Evolutionary conservation across 2,329 filamentous ascomycete species (phyloP).

Genomic region (Calonectria henricotiae): DNA sequence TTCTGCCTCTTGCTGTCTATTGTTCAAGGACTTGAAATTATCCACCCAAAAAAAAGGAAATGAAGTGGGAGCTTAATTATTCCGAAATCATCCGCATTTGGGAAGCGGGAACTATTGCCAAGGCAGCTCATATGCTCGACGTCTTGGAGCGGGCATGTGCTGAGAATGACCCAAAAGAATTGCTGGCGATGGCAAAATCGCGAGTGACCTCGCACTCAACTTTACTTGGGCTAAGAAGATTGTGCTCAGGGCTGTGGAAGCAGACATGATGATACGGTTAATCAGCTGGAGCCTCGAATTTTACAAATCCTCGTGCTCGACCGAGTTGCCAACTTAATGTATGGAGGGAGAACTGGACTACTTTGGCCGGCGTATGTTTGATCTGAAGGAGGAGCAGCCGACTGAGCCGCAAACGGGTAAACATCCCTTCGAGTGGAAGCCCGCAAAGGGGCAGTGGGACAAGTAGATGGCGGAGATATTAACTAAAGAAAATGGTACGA

Average conservation of each 20-base stretch:
- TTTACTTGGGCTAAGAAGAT: too few species aligned
- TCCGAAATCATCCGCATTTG: background rate
- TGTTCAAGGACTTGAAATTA: background rate
- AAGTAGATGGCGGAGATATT: background rate
- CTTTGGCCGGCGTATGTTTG: background rate
- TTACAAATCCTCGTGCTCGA: background rate
- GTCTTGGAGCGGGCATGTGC: background rate
- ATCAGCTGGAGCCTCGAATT: background rate
- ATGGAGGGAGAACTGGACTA: background rate
- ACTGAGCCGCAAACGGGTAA: background rate
- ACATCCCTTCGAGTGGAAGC: background rate
- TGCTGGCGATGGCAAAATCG: too few species aligned
- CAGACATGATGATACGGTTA: background rate
- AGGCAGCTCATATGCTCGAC: background rate
- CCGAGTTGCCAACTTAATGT: background rate
- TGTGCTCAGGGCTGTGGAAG: too few species aligned
- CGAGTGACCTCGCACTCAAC: too few species aligned
- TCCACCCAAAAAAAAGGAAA: background rate
- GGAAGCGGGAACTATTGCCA: background rate
- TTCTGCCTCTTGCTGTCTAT: background rate
- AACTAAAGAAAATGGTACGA: background rate
- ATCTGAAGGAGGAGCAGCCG: background rate
- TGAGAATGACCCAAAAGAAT: too few species aligned
- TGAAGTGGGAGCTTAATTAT: background rate
- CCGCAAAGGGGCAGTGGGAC: background rate